Base-by-base conservation (phyloP, 805 yeast species). In the Saturnispora dispora region DNA sequence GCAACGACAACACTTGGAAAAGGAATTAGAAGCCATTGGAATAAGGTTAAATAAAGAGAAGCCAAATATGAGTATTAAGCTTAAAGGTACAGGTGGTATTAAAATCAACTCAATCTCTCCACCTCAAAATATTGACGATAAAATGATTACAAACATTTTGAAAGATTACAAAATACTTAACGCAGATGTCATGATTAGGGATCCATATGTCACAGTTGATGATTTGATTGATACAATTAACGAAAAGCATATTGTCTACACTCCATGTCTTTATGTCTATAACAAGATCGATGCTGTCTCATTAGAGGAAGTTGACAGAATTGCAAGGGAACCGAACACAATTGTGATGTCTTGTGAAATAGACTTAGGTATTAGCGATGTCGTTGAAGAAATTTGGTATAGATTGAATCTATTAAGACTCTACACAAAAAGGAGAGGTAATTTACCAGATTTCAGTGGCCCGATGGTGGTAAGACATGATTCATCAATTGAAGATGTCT, bases 201-300 rank as follows among this genome's bases (percentile, higher is more conserved):
- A 91, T 66, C 96, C 87, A 53, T 79, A 85, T 57, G 85, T 83
- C 56, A 88, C 97, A 0, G 82, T 93, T 37, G 99, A 91, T 61
- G 98, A 91, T 62, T 85, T 85, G 63, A 91, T 91, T 57, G 98
- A 91, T 67, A 82, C 86, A 10, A 83, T 91, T 53, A 93, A 93
- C 65, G 95, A 87, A 45, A 80, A 79, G 53, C 95, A 88, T 65
- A 81, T 95, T 54, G 83, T 88, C 10, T 91, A 91, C 66, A 83
- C 89, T 66, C 88, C 87, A 58, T 93, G 98, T 67, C 75, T 91
- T 27, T 91, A 93, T 62, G 96, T 88, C 23, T 93, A 89, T 74
- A 91, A 93, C 74, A 91, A 91, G 75, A 80, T 91, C 45, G 99
- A 91, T 65, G 91, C 96, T 0, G 97, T 91, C 11, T 87, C 96